Evolutionary conservation across 192 early-diverging fungal genomes (phyloP), one percentile per base, ranked within the genome.

Genomic region (Pilaira anomala): DNA sequence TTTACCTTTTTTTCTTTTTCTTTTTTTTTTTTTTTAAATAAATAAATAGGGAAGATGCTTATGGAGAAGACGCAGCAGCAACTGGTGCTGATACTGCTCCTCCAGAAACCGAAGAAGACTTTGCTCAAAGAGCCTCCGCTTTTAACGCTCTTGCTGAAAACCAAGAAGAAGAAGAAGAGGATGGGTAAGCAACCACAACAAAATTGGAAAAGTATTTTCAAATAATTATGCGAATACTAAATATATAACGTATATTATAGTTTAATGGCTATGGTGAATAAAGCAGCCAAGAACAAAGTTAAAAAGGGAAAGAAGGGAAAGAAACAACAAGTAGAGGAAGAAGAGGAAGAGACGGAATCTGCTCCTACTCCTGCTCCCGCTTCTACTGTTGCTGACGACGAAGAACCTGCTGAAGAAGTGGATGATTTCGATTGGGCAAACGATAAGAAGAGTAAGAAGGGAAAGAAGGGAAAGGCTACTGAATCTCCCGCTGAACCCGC

Each of bases 391-490:
- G 69, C 50, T 36, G 39, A 55, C 11, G 24, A 36, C 16, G 36
- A 22, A 7, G 53, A 53, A 26, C 44, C 61, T 49, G 75, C 78
- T 62, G 80, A 86, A 30, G 73, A 87, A 55, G 82, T 86, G 3
- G 88, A 88, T 66, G 85, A 87, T 36, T 78, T 88, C 21, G 87
- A 87, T 41, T 86, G 88, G 48, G 74, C 88, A 18, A 75, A 75
- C 39, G 61, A 72, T 78, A 75, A 77, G 53, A 69, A 77, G 55
- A 73, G 70, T 46, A 79, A 80, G 48, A 78, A 71, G 69, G 53
- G 71, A 63, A 79, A 80, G 48, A 78, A 71, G 51, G 50, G 48
- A 45, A 62, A 79, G 61, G 72, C 78, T 12, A 63, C 70, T 13
- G 78, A 83, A 26, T 78, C 77, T 69, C 75, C 83, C 1, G 79